Evolutionary conservation across 2,329 filamentous ascomycete genomes (phyloP).

Genomic region (Penicillium sp.): DNA sequence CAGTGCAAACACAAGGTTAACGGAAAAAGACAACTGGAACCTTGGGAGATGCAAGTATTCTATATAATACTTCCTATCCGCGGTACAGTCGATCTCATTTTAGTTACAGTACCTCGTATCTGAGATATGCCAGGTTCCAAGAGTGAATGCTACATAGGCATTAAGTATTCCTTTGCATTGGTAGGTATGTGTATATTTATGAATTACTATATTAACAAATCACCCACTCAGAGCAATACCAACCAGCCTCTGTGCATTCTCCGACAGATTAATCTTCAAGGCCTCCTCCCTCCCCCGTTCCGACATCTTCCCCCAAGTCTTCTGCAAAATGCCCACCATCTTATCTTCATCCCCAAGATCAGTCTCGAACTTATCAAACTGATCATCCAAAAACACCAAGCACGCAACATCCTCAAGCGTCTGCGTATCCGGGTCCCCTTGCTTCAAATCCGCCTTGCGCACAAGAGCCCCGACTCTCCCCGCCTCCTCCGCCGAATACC

Average conservation of each 20-base stretch:
- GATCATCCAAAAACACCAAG: conserved; percentile 83
- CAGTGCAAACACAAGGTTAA: too few species aligned
- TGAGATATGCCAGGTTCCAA: too few species aligned
- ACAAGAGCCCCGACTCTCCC: conserved; percentile 70
- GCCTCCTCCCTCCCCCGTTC: conserved; percentile 64
- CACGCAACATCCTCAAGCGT: conserved; percentile 83
- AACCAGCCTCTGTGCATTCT: conserved; percentile 63
- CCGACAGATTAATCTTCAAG: conserved; percentile 66
- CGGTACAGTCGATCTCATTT: too few species aligned
- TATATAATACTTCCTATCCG: too few species aligned
- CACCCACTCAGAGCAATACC: conserved; percentile 59
- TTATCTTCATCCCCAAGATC: conserved; percentile 72
- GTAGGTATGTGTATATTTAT: not conserved
- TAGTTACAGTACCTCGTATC: too few species aligned
- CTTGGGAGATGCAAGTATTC: too few species aligned
- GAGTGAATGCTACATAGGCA: too few species aligned
- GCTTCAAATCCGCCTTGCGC: conserved; percentile 72
- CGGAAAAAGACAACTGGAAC: too few species aligned
- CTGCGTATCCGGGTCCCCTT: conserved; percentile 59
- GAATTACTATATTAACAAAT: not conserved
- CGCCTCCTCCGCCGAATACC: conserved; percentile 57
- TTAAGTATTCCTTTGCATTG: too few species aligned
- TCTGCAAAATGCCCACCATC: conserved; percentile 68
- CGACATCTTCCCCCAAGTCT: conserved; percentile 79
- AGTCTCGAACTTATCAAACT: conserved; percentile 78